Base-by-base conservation (phyloP, 805 yeast species). In the Zygotorulaspora florentina region DNA sequence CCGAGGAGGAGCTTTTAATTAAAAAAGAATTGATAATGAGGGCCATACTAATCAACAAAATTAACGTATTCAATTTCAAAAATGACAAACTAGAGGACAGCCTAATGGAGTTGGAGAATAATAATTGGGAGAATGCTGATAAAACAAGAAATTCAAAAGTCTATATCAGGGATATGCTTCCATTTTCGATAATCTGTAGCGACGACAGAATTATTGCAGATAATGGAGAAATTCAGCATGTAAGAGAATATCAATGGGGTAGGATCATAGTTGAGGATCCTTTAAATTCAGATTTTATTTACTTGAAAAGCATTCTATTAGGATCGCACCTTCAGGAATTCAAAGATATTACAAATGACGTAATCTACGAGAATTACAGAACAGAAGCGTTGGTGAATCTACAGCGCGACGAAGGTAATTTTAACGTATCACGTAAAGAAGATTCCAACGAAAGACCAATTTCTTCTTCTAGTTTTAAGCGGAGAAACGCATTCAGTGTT, bases 291-390 rank as follows among this genome's bases (percentile, higher is more conserved):
- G 95, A 87, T 62, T 83, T 87, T 59, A 70, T 84, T 15, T 72
- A 77, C 39, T 74, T 87, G 66, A 80, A 85, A 59, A 85, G 83
- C 54, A 79, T 86, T 2, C 68, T 87, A 45, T 74, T 87, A 56
- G 83, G 85, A 44, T 82, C 91, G 3, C 95, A 87, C 67, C 73
- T 87, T 65, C 81, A 81, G 60, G 96, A 87, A 55, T 80, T 87
- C 65, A 86, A 85, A 68, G 95, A 87, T 54, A 70, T 76, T 51
- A 87, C 96, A 2, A 88, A 82, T 62, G 83, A 83, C 57, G 71
- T 76, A 30, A 72, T 87, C 52, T 87, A 87, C 67, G 95, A 87
- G 61, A 77, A 77, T 55, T 87, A 85, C 67, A 79, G 96, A 68
- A 83, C 91, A 15, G 77, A 76, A 56, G 82, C 77, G 43, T 73